These are phyloP conservation scores for Penicilliopsis zonata DNA, from an alignment of 495 filamentous ascomycete species.

Conservation along the genomic window DNA sequence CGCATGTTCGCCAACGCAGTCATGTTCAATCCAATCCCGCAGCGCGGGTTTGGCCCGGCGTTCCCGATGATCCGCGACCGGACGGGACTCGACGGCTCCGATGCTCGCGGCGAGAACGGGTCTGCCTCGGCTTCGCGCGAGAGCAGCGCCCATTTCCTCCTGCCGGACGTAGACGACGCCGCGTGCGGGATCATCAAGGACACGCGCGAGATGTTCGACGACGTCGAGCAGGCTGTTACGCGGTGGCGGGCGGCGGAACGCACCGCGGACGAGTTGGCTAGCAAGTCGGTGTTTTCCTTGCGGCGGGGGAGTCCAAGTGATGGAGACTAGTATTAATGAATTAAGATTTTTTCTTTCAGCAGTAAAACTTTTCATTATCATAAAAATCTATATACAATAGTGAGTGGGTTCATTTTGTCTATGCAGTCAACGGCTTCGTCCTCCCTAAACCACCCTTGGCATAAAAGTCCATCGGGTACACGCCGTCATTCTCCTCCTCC, in stretches of 20 bases:
- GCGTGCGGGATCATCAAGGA: conserved; percentile 76
- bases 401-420: conserved; percentile 2
- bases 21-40: conserved; percentile 83
- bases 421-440: conserved; percentile 38
- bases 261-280: conserved; percentile 28
- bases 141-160: conserved; percentile 25
- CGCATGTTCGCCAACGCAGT: conserved; percentile 96
- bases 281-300: conserved; percentile 30
- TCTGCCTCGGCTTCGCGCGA: conserved; percentile 30
- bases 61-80: conserved; percentile 35
- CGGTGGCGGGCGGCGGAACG: conserved; percentile 49
- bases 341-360: conserved; percentile 3
- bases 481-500: conserved; percentile 49
- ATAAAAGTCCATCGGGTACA: conserved; percentile 99
- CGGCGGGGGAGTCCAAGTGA: conserved; percentile 32
- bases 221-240: conserved; percentile 52
- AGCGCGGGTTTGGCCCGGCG: conserved; percentile 52
- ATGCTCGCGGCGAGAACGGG: too few species aligned
- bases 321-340: conserved; percentile 3
- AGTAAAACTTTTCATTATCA: conserved; percentile 6
- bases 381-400: conserved; percentile 1
- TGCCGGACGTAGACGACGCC: conserved; percentile 53
- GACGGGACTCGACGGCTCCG: too few species aligned
- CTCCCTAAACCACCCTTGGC: conserved; percentile 83
- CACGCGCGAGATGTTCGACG: conserved; percentile 69